Evolutionary conservation across 1,139 yeast genomes (phyloP).

Genomic region (Candida labiduridarum): DNA sequence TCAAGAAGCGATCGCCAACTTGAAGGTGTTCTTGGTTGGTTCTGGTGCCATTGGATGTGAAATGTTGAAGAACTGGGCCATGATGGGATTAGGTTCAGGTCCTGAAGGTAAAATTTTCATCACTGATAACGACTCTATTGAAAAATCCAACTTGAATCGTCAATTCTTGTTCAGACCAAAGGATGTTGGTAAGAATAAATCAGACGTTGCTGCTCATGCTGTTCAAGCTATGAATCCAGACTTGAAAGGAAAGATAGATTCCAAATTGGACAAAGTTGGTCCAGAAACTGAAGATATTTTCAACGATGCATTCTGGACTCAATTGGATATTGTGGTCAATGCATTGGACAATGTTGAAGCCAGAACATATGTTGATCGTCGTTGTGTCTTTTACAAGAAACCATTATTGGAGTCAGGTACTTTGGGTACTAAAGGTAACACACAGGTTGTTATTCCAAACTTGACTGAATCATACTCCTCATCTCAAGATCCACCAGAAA

Average conservation of each 20-base stretch:
- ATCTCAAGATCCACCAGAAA: slow-evolving; percentile 98
- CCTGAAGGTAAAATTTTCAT: slow-evolving; percentile 80
- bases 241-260: slow-evolving; percentile 71
- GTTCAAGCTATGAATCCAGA: slow-evolving; percentile 86
- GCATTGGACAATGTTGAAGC: slow-evolving; percentile 98
- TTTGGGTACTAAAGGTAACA: slow-evolving; percentile 96
- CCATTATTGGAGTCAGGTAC: slow-evolving; percentile 96
- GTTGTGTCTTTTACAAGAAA: slow-evolving; percentile 91
- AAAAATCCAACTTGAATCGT: slow-evolving; percentile 92
- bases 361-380: slow-evolving; percentile 94
- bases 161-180: slow-evolving; percentile 93
- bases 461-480: slow-evolving; percentile 94
- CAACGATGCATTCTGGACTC: slow-evolving; percentile 83
- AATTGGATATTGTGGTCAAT: slow-evolving; percentile 86
- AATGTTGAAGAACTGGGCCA: slow-evolving; percentile 97
- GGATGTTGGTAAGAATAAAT: slow-evolving; percentile 90
- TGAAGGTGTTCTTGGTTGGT: slow-evolving; percentile 89
- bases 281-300: slow-evolving; percentile 88
- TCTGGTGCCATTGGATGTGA: slow-evolving; percentile 99
- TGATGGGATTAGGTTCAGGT: slow-evolving; percentile 94
- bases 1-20: slow-evolving; percentile 72
- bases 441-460: slow-evolving; percentile 92
- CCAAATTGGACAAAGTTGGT: slow-evolving; percentile 87
- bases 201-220: slow-evolving; percentile 88
- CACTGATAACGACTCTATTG: slow-evolving; percentile 95